A percentile compares a stretch with the other conserved stretches of the same genome.
Evolutionary conservation across 345 rosid genomes (phyloP).

Genomic region (Citrus sp.): DNA sequence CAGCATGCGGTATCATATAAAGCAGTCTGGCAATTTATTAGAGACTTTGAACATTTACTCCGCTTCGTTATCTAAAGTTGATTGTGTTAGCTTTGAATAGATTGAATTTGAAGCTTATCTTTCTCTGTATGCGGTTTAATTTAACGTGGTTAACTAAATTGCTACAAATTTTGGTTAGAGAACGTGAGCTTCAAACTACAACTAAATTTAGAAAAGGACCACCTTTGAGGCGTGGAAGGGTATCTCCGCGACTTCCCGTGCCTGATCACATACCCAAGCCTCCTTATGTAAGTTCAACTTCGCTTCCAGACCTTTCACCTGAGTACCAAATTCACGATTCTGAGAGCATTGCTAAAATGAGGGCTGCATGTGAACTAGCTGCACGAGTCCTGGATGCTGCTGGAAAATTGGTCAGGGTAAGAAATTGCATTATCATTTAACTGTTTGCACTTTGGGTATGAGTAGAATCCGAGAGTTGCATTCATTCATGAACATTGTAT

Average conservation of each 20-base stretch:
- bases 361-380: slow-evolving; percentile 90
- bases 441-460: neutral
- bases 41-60: neutral
- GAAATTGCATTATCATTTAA: slow-evolving; percentile 2
- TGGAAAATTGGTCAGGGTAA: slow-evolving; percentile 80
- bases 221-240: slow-evolving; percentile 77
- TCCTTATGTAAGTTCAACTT: slow-evolving; percentile 56
- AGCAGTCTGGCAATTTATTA: neutral
- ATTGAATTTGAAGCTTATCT: neutral
- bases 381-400: slow-evolving; percentile 78
- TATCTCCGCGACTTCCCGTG: slow-evolving; percentile 71
- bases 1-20: neutral
- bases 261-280: slow-evolving; percentile 81
- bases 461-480: neutral
- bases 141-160: neutral
- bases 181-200: slow-evolving; percentile 47
- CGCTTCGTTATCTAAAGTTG: neutral
- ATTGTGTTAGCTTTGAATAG: neutral
- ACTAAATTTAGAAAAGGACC: slow-evolving; percentile 45
- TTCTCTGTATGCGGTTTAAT: neutral
- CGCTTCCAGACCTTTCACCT: slow-evolving; percentile 59
- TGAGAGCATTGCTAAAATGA: slow-evolving; percentile 67
- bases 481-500: neutral
- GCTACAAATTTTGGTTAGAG: slow-evolving; percentile 28
- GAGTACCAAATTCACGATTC: slow-evolving; percentile 72